A percentile compares a stretch with the other conserved stretches of the same genome.
phyloP scores from a whole-genome alignment of 768 basidiomycete species.

The Macrolepiota dolichaula region DNA sequence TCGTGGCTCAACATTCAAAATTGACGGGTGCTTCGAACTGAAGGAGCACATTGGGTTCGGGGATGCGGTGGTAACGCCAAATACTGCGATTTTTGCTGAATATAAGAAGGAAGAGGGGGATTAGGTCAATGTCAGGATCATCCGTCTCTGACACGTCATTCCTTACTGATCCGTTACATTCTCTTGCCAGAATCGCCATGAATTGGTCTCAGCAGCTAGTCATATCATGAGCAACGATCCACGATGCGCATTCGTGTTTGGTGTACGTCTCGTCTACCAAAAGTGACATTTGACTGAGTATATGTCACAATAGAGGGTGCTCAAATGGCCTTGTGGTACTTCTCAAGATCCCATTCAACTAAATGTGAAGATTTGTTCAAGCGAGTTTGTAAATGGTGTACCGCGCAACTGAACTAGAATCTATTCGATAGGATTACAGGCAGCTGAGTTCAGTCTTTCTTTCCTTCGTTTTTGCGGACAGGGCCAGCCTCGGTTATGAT shows the following conservation, averaged over 20 bases:
- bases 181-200: slow-evolving; percentile 8
- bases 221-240: slow-evolving; percentile 23
- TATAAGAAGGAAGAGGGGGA: not conserved
- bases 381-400: not conserved
- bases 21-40: not conserved
- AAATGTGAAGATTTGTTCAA: slow-evolving; percentile 11
- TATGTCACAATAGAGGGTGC: slow-evolving; percentile 16
- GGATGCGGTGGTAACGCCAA: not conserved
- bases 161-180: not conserved
- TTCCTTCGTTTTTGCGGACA: slow-evolving; percentile 16
- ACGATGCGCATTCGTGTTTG: slow-evolving; percentile 19
- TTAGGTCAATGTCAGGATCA: not conserved
- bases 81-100: not conserved
- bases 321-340: no score
- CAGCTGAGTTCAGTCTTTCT: slow-evolving; percentile 16
- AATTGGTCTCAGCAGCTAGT: slow-evolving; percentile 5
- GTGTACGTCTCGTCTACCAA: slow-evolving; percentile 6
- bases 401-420: not conserved
- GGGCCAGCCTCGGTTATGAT: no score
- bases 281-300: not conserved
- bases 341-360: slow-evolving; percentile 17
- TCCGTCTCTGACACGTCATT: no score
- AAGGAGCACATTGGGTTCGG: not conserved
- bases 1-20: no score
- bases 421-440: slow-evolving; percentile 11